Evolutionary conservation across 306 rosid species (phyloP), one percentile per base, ranked within the genome.

Genomic region (Carpinus fangiana): DNA sequence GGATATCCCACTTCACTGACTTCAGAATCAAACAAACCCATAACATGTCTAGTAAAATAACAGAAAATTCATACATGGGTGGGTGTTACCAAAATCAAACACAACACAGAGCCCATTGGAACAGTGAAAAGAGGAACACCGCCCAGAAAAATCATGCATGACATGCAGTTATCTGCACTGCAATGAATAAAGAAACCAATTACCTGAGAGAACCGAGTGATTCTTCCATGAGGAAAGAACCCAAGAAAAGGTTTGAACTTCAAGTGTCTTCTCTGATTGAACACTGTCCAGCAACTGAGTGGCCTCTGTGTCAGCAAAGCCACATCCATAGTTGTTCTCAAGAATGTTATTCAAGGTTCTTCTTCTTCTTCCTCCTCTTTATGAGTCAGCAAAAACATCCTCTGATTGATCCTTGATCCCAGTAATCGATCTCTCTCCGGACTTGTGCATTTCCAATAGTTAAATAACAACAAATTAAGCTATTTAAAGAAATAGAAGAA

Each of bases 231-330:
- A 45, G 86, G 84, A 72, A 79, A 84, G 36, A 79, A 78, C 53
- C 89, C 87, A 75, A 60, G 50, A 75, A 85, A 79, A 4, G 88
- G 87, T 12, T 75, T 84, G 66, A 84, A 77, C 80, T 82, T 87
- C 46, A 87, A 72, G 84, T 55, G 59, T 76, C 56, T 73, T 73
- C 87, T 86, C 41, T 76, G 67, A 12, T 72, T 86, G 45, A 89
- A 86, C 56, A 60, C 78, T 1, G 84, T 81, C 80, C 88, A 71
- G 80, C 82, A 83, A 54, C 78, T 76, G 73, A 81, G 53, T 38
- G 87, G 78, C 79, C 75, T 77, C 28, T 82, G 88, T 10, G 83
- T 82, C 43, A 82, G 89, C 83, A 90, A 55, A 47, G 88, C 81
- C 76, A 85, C 64, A 53, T 86, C 92, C 97, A 90, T 88, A 31